Evolutionary conservation across 768 basidiomycete species (phyloP).

Genomic region (Boletus reticuloceps): DNA sequence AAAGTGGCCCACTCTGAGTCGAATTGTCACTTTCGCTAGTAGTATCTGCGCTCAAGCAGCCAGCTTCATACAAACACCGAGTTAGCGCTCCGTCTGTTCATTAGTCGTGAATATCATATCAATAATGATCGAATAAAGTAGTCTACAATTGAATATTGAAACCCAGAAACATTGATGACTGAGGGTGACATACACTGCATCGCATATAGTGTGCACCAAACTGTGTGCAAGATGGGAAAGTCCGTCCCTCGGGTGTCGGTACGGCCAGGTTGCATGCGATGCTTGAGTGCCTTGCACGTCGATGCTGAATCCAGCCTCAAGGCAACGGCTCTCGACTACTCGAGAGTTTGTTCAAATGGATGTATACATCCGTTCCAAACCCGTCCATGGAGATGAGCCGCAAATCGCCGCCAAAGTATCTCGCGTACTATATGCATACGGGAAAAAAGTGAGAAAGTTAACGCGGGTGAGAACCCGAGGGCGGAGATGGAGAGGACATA

Average conservation of each 20-base stretch:
- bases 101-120: not conserved
- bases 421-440: slow-evolving; percentile 61
- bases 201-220: not conserved
- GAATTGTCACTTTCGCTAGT: no score
- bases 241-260: not conserved
- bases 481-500: slow-evolving; percentile 56
- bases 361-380: slow-evolving; percentile 93
- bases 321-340: slow-evolving; percentile 35
- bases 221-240: not conserved
- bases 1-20: no score
- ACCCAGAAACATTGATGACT: not conserved
- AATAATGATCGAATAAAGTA: slow-evolving; percentile 2
- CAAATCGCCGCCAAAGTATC: slow-evolving; percentile 94
- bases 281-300: not conserved
- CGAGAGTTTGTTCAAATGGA: slow-evolving; percentile 83
- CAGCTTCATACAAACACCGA: no score
- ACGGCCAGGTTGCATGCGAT: not conserved
- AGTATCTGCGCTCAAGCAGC: no score
- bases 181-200: slow-evolving; percentile 5
- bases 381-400: slow-evolving; percentile 98
- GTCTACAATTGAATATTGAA: not conserved
- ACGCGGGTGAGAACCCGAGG: slow-evolving; percentile 49
- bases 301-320: not conserved
- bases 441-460: not conserved
- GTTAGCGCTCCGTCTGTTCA: not conserved